A percentile compares a stretch with the other conserved stretches of the same genome.
phyloP scores from a whole-genome alignment of 1,139 yeast species.

The Saccharomycopsis hybrid region DNA sequence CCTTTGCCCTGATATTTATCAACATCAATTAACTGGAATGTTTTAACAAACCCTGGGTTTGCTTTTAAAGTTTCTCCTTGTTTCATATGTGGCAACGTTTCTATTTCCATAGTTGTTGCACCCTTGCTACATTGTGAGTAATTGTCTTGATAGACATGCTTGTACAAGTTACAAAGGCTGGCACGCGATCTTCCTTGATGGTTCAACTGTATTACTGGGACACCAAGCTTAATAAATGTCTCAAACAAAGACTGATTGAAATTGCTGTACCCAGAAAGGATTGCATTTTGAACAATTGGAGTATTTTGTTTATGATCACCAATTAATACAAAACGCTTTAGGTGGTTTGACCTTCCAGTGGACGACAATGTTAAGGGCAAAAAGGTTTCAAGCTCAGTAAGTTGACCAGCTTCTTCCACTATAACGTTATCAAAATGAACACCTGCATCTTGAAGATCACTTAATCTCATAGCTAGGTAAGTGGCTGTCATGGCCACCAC shows the following conservation, averaged over 20 bases:
- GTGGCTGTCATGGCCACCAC: conserved; percentile 32
- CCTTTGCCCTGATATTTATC: conserved; percentile 27
- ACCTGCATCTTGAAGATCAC: conserved; percentile 22
- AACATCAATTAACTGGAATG: conserved; percentile 36
- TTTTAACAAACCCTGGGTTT: conserved; percentile 39
- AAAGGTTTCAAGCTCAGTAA: conserved; percentile 31
- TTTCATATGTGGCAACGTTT: not conserved
- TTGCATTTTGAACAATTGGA: conserved; percentile 25
- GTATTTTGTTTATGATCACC: conserved; percentile 31
- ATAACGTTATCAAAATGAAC: conserved; percentile 29
- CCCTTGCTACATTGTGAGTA: too few relatives aligned
- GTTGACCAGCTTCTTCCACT: conserved; percentile 31
- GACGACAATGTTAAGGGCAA: conserved; percentile 26
- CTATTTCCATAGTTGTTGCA: not conserved
- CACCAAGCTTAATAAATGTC: conserved; percentile 27
- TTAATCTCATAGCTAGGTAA: conserved; percentile 23
- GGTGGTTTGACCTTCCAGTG: conserved; percentile 1
- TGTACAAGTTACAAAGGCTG: conserved; percentile 25
- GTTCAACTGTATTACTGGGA: conserved; percentile 24
- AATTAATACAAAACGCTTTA: conserved; percentile 29
- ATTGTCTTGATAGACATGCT: conserved; percentile 26
- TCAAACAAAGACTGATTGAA: conserved; percentile 27
- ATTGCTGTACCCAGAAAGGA: conserved; percentile 22
- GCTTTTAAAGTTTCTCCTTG: conserved; percentile 13
- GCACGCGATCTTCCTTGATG: conserved; percentile 27